Evolutionary conservation across 768 basidiomycete species (phyloP), one percentile per base, ranked within the genome.

Genomic region (Phylloporus sp.): DNA sequence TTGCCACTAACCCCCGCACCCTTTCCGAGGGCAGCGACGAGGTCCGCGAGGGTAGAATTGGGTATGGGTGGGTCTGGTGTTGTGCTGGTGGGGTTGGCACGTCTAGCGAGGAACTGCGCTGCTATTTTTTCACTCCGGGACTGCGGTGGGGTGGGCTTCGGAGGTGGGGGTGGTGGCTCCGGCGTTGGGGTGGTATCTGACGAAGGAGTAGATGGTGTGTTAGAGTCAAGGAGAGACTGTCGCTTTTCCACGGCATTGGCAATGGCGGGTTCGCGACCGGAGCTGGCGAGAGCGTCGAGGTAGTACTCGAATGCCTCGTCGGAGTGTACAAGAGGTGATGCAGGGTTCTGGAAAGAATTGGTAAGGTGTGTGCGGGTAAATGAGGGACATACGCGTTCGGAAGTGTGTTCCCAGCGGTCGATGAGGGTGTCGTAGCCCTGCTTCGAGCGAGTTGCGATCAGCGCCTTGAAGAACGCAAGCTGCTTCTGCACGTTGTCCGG

Each of bases 381-480:
- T 35, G 46, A 32, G 9, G 13, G 27, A 81, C 88, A 59, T 71
- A 91, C 91, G 63, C 86, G 90, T 78, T 91, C 86, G 60, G 80
- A 80, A 78, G 85, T 82, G 58, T 84, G 77, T 64, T 93, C 90
- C 90, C 91, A 93, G 49, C 89, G 80, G 61, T 73, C 82, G 50
- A 90, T 81, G 50, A 91, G 71, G 22, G 87, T 72, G 52, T 90
- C 84, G 65, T 85, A 85, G 1, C 82, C 89, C 12, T 83, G 76
- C 50, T 79, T 81, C 29, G 85, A 72, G 45, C 81, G 80, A 1
- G 86, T 86, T 0, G 80, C 80, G 20, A 79, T 59, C 26, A 93
- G 72, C 16, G 85, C 89, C 22, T 80, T 77, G 64, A 82, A 86
- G 13, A 91, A 71, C 3, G 80, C 74, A 50, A 92, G 66, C 61